Evolutionary conservation across 768 basidiomycete species (phyloP).

Genomic region (Sarcodon aspratus): DNA sequence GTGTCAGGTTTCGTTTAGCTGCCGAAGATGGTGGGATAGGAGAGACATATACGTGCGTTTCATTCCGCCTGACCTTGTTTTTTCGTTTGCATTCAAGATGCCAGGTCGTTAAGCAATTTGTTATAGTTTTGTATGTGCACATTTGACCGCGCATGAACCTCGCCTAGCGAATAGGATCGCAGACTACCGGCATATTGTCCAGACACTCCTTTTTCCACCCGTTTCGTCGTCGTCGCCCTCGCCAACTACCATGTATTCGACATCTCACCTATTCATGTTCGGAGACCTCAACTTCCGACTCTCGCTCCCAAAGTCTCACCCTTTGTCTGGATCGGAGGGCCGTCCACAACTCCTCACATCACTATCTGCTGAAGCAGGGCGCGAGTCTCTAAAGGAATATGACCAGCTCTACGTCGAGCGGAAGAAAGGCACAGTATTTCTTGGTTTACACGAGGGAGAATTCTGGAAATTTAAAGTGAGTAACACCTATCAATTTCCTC

Average conservation of each 20-base stretch:
- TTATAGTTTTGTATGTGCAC: slow-evolving; percentile 80
- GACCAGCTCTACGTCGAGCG: slow-evolving; percentile 64
- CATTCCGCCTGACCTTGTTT: slow-evolving; percentile 1
- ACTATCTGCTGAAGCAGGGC: slow-evolving; percentile 34
- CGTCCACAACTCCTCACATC: slow-evolving; percentile 27
- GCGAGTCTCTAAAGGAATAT: slow-evolving; percentile 54
- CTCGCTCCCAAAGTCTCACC: slow-evolving; percentile 43
- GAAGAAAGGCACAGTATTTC: slow-evolving; percentile 49
- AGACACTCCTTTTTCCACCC: slow-evolving; percentile 68
- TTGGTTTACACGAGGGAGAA: slow-evolving; percentile 73
- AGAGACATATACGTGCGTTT: slow-evolving; percentile 76
- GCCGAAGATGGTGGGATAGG: slow-evolving; percentile 42
- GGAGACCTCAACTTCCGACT: slow-evolving; percentile 93
- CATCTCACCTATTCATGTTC: slow-evolving; percentile 86
- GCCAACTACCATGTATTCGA: slow-evolving; percentile 62
- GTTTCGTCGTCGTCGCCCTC: slow-evolving; percentile 22
- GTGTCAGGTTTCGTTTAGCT: slow-evolving; percentile 69
- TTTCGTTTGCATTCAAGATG: not conserved
- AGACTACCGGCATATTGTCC: slow-evolving; percentile 76
- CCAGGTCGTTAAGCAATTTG: not conserved
- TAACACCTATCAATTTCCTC: not conserved
- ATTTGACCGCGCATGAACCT: slow-evolving; percentile 74
- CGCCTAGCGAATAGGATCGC: slow-evolving; percentile 54
- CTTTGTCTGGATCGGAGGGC: slow-evolving; percentile 24
- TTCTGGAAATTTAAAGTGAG: slow-evolving; percentile 73